Evolutionary conservation across 139 green algal species (phyloP), one percentile per base, ranked within the genome.

Genomic region (Dunaliella sp.): DNA sequence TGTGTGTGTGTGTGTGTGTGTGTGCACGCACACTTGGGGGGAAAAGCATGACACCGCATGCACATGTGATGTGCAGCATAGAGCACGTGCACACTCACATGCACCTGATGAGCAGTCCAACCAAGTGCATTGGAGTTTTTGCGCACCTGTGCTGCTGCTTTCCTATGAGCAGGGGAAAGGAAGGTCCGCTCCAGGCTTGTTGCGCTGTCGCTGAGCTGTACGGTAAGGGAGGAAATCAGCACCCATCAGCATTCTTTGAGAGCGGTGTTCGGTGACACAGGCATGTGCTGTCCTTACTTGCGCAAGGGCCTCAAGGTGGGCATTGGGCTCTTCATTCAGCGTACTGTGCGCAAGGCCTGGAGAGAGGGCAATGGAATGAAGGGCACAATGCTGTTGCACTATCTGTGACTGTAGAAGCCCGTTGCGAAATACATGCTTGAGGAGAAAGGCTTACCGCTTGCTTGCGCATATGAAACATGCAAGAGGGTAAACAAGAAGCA

Each of bases 181-280:
- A 94, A 97, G 12, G 93, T 95, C 0, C 95, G 86, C 0, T 88
- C 90, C 26, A 97, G 84, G 59, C 87, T 91, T 37, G 58, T 88
- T 21, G 90, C 80, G 1, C 36, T 89, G 85, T 97, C 95, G 74
- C 86, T 95, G 33, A 96, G 88, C 91, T 95, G 91, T 22, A 80
- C 1, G 31, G 1, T 31, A 21, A 38, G 38, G n/a, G 26, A 38
- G 48, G n/a, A 38, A 3, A 77, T 7, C 73, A 34, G 80, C 33
- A 35, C 1, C 37, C 36, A 75, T 37, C 80, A 35, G 28, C 36
- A 32, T 21, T 30, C 3, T 36, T 30, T 38, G 35, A 16, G 79
- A 26, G 24, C 2, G 36, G 22, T 78, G 1, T 30, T 65, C 16
- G 48, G 48, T 7, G 16, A 65, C 48, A 65, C 37, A 72, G 21